Evolutionary conservation across 176 grass and related monocot species (phyloP).

Genomic region (Musa acuminata): DNA sequence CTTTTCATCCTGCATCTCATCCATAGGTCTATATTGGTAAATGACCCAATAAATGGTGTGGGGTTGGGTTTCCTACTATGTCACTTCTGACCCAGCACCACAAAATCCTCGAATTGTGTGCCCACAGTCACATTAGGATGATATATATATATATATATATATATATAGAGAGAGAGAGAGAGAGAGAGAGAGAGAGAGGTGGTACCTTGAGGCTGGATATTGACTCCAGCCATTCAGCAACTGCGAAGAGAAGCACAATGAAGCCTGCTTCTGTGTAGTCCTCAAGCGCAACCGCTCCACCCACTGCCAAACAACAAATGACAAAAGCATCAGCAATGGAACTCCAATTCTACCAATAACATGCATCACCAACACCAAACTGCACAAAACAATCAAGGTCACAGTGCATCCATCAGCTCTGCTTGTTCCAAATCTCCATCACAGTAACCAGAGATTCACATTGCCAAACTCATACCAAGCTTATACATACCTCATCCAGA

Average conservation of each 20-base stretch:
- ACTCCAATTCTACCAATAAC: not conserved
- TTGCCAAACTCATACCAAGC: too few species aligned
- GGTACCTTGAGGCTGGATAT: conserved; percentile 64
- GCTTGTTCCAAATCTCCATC: too few species aligned
- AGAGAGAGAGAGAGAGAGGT: not conserved
- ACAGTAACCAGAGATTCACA: too few species aligned
- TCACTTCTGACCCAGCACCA: too few species aligned
- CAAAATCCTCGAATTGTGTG: not conserved
- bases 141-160: not conserved
- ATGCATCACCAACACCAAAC: not conserved
- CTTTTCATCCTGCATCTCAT: too few species aligned
- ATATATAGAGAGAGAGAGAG: not conserved
- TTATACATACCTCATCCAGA: too few species aligned
- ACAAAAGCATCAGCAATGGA: not conserved
- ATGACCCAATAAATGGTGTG: too few species aligned
- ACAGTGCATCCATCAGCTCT: too few species aligned
- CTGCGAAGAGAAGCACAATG: conserved; percentile 87
- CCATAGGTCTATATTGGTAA: too few species aligned
- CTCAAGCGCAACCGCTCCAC: conserved; percentile 72
- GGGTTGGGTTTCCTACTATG: too few species aligned
- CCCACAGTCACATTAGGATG: too few species aligned
- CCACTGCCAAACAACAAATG: conserved; percentile 38
- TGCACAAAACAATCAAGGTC: not conserved
- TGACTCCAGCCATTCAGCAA: conserved; percentile 89
- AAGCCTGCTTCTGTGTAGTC: conserved; percentile 84